A percentile compares a stretch with the other conserved stretches of the same genome.
phyloP scores from a whole-genome alignment of 2,329 filamentous ascomycete species.

The Stachybotrys echinatus region DNA sequence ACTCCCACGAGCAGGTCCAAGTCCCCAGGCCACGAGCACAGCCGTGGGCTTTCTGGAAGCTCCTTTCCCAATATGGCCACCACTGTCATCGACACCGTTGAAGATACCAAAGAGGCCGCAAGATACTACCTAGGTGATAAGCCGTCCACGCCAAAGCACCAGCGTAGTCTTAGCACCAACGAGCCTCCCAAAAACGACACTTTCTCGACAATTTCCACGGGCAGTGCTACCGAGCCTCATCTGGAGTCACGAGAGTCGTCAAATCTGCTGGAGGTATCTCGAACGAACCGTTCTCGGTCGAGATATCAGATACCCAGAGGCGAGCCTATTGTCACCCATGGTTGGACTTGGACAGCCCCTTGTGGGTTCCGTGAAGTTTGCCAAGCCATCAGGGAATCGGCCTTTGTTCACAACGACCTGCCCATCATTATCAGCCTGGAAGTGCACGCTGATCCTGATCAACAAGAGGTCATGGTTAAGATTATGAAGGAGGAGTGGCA shows the following conservation, averaged over 20 bases:
- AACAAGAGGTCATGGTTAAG: slow-evolving; percentile 87
- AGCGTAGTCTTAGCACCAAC: slow-evolving; percentile 33
- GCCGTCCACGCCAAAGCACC: slow-evolving; percentile 18
- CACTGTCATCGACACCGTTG: slow-evolving; percentile 30
- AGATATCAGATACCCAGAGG: slow-evolving; percentile 29
- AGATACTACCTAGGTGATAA: slow-evolving; percentile 22
- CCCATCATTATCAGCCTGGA: slow-evolving; percentile 91
- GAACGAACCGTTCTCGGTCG: slow-evolving; percentile 13
- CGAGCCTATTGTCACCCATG: slow-evolving; percentile 81
- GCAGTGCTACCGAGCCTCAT: slow-evolving; percentile 10
- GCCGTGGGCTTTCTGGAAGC: slow-evolving; percentile 39
- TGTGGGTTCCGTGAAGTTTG: slow-evolving; percentile 86
- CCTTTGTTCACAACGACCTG: slow-evolving; percentile 69
- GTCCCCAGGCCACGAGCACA: slow-evolving; percentile 36
- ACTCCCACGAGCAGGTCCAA: slow-evolving; percentile 28
- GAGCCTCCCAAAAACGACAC: slow-evolving; percentile 23
- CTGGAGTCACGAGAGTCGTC: slow-evolving; percentile 24
- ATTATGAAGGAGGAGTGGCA: slow-evolving; percentile 92
- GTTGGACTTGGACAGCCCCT: slow-evolving; percentile 77
- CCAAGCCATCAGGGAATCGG: slow-evolving; percentile 69
- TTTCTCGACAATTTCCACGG: slow-evolving; percentile 23
- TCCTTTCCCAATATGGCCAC: slow-evolving; percentile 40
- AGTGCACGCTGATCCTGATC: slow-evolving; percentile 74
- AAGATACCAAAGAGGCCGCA: slow-evolving; percentile 20
- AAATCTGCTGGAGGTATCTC: slow-evolving; percentile 26